phyloP scores from a whole-genome alignment of 805 yeast species.

The Pichia rugopelliculosa region DNA sequence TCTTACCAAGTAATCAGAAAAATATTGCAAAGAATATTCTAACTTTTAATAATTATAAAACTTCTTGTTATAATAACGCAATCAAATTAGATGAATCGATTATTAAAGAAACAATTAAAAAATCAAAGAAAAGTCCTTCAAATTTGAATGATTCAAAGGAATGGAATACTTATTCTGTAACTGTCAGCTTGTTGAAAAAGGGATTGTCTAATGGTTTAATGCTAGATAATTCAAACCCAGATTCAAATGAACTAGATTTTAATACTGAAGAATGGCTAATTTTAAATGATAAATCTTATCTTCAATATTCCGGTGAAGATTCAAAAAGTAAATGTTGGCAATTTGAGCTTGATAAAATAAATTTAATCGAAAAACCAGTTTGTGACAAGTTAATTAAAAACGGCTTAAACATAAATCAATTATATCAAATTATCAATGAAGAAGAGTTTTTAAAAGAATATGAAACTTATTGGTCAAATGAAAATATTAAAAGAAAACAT shows the following conservation, averaged over 20 bases:
- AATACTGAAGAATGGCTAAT: constrained; percentile 27
- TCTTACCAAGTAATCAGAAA: neutral
- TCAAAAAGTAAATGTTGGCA: constrained; percentile 23
- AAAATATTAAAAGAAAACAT: constrained; percentile 18
- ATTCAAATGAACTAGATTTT: constrained; percentile 14
- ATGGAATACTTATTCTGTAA: constrained; percentile 24
- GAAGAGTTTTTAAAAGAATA: constrained; percentile 61
- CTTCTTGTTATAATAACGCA: neutral
- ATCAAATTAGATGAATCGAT: neutral
- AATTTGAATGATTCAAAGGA: constrained; percentile 1
- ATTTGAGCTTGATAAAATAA: constrained; percentile 18
- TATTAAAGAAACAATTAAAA: neutral
- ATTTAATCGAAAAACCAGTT: constrained; percentile 14
- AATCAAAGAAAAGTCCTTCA: neutral
- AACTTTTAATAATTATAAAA: neutral
- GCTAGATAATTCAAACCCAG: constrained; percentile 12
- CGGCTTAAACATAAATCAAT: constrained; percentile 17
- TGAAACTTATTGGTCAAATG: constrained; percentile 29
- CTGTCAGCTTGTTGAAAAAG: constrained; percentile 19
- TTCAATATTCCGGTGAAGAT: constrained; percentile 13
- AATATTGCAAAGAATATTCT: neutral
- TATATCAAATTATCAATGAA: constrained; percentile 48
- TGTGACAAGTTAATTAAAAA: constrained; percentile 19
- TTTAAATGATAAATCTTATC: constrained; percentile 10
- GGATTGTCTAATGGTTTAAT: constrained; percentile 19